Percentiles rank a stretch among this genome's conserved stretches.
Evolutionary conservation across 495 filamentous ascomycete genomes (phyloP).

Genomic region (Neurospora sp.): DNA sequence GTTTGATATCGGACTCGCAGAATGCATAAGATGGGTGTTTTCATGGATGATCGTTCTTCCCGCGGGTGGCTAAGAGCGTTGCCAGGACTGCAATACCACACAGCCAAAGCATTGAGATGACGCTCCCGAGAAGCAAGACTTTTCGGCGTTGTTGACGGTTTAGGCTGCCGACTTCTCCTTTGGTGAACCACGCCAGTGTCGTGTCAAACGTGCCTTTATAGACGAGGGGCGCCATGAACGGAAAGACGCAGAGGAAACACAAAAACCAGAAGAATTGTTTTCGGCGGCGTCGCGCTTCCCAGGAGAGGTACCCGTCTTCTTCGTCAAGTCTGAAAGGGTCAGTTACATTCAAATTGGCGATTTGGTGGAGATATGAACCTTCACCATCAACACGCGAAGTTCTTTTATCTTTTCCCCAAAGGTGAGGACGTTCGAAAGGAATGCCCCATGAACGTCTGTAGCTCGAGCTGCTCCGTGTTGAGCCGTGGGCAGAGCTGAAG

Average conservation of each 20-base stretch:
- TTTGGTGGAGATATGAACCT: constrained; percentile 3
- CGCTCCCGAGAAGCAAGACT: constrained; percentile 10
- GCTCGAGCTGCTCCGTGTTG: constrained; percentile 1
- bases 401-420: constrained; percentile 3
- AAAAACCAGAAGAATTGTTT: constrained; percentile 19
- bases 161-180: constrained; percentile 19
- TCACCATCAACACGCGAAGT: neutral
- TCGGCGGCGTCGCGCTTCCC: constrained; percentile 12
- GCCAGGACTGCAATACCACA: constrained; percentile 3
- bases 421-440: neutral
- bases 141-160: constrained; percentile 18
- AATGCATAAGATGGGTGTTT: neutral
- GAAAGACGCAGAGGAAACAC: constrained; percentile 19
- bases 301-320: constrained; percentile 21
- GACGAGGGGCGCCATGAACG: constrained; percentile 23
- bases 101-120: constrained; percentile 13
- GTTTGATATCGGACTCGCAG: neutral
- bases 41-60: neutral
- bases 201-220: constrained; percentile 17
- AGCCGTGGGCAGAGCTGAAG: constrained; percentile 5
- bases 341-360: constrained; percentile 6
- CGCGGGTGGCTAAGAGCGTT: neutral
- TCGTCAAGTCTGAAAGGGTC: constrained; percentile 1
- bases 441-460: neutral
- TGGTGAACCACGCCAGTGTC: constrained; percentile 23